These are phyloP conservation scores for Auricularia auricula-judae DNA, from an alignment of 768 basidiomycete genomes.

Conservation along the genomic window DNA sequence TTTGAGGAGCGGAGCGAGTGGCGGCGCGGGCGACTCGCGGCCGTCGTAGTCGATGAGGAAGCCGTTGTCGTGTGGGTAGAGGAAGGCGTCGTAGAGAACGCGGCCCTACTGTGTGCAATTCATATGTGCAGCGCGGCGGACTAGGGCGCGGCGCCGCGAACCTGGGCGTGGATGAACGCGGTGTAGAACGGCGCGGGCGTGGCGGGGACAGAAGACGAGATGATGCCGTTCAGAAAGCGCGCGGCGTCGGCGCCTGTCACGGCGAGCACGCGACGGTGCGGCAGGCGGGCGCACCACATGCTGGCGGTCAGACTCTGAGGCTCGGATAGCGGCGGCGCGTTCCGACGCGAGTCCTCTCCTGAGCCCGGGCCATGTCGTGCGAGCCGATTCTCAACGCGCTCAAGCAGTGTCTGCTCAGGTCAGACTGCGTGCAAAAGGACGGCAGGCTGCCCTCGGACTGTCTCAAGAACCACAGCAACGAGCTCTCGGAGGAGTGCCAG, in stretches of 20 bases:
- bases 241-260: conserved; percentile 72
- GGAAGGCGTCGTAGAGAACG: conserved; percentile 79
- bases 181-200: conserved; percentile 49
- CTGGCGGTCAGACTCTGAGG: too few species aligned
- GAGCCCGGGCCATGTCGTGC: conserved; percentile 35
- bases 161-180: conserved; percentile 72
- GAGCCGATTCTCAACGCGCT: conserved; percentile 65
- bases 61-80: conserved; percentile 51
- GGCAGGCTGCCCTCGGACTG: conserved; percentile 77
- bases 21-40: conserved; percentile 40
- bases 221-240: conserved; percentile 72
- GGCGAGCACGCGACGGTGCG: conserved; percentile 57
- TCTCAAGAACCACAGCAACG: conserved; percentile 58
- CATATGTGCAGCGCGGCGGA: not conserved
- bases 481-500: conserved; percentile 74
- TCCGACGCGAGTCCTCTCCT: too few species aligned
- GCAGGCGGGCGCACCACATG: conserved; percentile 41
- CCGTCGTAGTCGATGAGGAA: conserved; percentile 69
- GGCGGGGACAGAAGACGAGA: conserved; percentile 37
- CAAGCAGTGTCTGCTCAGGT: conserved; percentile 73
- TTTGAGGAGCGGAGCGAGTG: conserved; percentile 64
- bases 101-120: conserved; percentile 47
- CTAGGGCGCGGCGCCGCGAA: conserved; percentile 19
- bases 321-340: conserved; percentile 3
- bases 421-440: conserved; percentile 79